Conservation (phyloP, 805 yeast species). For the Yamadazyma takamatsuzukensis region DNA sequence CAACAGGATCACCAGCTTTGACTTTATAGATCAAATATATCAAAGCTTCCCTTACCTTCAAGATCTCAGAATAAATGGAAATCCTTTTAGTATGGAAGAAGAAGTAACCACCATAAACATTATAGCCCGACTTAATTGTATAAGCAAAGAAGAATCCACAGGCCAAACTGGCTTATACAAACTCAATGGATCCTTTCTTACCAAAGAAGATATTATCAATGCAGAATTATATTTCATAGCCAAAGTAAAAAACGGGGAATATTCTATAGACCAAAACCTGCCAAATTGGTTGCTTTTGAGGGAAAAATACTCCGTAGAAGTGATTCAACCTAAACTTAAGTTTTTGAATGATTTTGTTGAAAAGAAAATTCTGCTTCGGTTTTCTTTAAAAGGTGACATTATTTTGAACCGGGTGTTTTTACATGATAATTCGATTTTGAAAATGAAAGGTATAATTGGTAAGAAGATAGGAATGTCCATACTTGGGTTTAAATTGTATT, state of each 20-base stretch:
- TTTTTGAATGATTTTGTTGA: constrained; percentile 2
- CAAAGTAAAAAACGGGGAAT: constrained; percentile 35
- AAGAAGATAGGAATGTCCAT: constrained; percentile 15
- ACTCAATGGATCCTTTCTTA: constrained; percentile 58
- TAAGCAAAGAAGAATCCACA: not conserved
- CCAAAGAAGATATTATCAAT: constrained; percentile 47
- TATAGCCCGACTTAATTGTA: constrained; percentile 43
- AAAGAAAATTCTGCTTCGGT: constrained; percentile 11
- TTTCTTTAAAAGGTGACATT: constrained; percentile 3
- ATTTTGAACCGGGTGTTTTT: constrained; percentile 18
- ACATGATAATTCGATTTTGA: constrained; percentile 23
- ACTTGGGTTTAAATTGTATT: constrained; percentile 22
- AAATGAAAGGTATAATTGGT: constrained; percentile 32
- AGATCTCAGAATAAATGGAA: constrained; percentile 47
- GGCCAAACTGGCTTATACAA: constrained; percentile 9
- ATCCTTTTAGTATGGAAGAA: constrained; percentile 41
- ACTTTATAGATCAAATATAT: constrained; percentile 36
- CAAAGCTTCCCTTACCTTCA: constrained; percentile 40
- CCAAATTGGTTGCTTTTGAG: constrained; percentile 44
- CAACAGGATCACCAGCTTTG: constrained; percentile 48
- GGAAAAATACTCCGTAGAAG: constrained; percentile 27
- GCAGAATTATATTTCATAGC: constrained; percentile 68
- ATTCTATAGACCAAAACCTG: constrained; percentile 13
- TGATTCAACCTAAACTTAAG: not conserved
- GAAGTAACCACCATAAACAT: constrained; percentile 35